Percentiles rank a stretch among this genome's conserved stretches.
Conservation (phyloP, 2,329 filamentous ascomycete species). For the Colletotrichum camelliae region DNA sequence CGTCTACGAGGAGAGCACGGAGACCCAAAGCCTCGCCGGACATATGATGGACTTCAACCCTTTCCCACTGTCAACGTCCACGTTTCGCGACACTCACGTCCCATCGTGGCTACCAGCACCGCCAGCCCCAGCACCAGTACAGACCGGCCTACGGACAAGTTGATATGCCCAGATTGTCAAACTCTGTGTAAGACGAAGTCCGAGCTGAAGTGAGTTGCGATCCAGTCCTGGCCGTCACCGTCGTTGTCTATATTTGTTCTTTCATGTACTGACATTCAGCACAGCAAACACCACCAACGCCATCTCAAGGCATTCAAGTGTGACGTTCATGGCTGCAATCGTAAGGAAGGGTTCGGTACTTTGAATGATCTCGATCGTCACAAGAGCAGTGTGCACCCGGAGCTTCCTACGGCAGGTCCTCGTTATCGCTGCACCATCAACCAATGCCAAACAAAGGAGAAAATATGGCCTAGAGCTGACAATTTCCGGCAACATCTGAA, state of each 20-base stretch:
- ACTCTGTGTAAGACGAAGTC: slow-evolving; percentile 55
- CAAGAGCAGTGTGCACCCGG: slow-evolving; percentile 71
- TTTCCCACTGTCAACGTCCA: not conserved
- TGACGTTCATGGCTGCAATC: slow-evolving; percentile 57
- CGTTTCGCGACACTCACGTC: not conserved
- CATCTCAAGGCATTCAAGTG: slow-evolving; percentile 75
- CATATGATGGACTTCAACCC: slow-evolving; percentile 35
- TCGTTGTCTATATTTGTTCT: not conserved
- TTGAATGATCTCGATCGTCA: slow-evolving; percentile 84
- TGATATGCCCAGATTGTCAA: slow-evolving; percentile 45
- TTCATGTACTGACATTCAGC: slow-evolving; percentile 24
- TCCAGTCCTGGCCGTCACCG: not conserved
- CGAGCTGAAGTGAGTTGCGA: slow-evolving; percentile 55
- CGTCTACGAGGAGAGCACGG: slow-evolving; percentile 45
- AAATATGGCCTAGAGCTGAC: slow-evolving; percentile 81
- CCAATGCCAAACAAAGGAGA: slow-evolving; percentile 64
- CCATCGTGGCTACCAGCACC: not conserved
- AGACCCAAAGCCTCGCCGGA: slow-evolving; percentile 43
- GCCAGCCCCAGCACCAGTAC: not conserved
- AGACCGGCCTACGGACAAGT: slow-evolving; percentile 17
- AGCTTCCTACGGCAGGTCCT: slow-evolving; percentile 50
- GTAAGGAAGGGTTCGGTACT: slow-evolving; percentile 75
- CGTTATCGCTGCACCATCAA: slow-evolving; percentile 65
- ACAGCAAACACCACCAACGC: slow-evolving; percentile 76
- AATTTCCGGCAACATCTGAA: slow-evolving; percentile 85